Base-by-base conservation (phyloP, 192 early-diverging fungal genomes). In the Coemansia sp. region DNA sequence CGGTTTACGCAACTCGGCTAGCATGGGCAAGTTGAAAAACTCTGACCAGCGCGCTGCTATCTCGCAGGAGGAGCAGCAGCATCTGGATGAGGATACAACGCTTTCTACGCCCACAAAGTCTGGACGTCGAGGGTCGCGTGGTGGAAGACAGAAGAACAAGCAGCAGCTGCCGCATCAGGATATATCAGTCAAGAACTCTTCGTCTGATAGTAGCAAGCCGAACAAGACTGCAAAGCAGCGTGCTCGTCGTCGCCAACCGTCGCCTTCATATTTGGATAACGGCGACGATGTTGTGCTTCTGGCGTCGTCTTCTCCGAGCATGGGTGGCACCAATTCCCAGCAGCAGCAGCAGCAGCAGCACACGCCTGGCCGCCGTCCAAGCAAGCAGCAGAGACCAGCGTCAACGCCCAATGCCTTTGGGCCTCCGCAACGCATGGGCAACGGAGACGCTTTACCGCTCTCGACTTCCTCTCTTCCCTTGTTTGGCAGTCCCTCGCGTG, bases 11-110 rank as follows among this genome's bases (percentile, higher is more conserved):
- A 58, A 61, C 22, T 54, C 60, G 54, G 36, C 52, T 8, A 73
- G 62, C 62, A 51, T 56, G 3, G 72, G 72, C 62, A 74, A 74
- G 66, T 62, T 67, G 42, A 74, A 73, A 65, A 73, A 77, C 66
- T 71, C 69, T n/a, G 63, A 77, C 66, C 69, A 77, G 59, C 69
- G 69, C 51, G 16, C 49, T 21, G 6, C 16, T n/a, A 4, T 9
- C 22, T 51, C 49, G 3, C 37, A 59, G 3, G 43, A 41, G 8
- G 13, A 64, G 63, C 48, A 21, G 37, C 56, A 58, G 37, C 56
- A 22, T 0, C 18, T 22, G 49, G 8, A 19, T 49, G 58, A 22
- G 21, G 49, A 52, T n/a, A n/a, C n/a, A 11, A 21, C 6, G 8
- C 61, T 41, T 13, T 49, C 57, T 6, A 72, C 63, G 36, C 63